Evolutionary conservation across 225 moss, liverwort and hornwort genomes (phyloP).

Genomic region (Marchantia paleacea): DNA sequence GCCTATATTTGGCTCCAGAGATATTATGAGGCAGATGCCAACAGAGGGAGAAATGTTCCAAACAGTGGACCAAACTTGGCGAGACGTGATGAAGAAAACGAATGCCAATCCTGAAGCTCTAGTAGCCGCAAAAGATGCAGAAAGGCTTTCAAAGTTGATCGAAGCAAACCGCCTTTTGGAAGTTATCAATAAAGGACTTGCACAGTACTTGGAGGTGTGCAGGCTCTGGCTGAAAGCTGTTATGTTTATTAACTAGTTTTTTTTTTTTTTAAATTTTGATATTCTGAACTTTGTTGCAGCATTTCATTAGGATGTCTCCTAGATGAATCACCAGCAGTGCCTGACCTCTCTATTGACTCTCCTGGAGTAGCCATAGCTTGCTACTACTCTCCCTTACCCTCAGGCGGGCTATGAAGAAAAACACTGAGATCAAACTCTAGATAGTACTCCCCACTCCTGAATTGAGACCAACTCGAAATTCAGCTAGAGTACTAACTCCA

Average conservation of each 20-base stretch:
- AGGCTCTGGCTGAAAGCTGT: neutral
- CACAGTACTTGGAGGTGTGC: conserved; percentile 77
- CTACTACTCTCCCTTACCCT: too few species aligned
- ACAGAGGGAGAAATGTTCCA: conserved; percentile 83
- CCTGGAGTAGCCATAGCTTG: too few species aligned
- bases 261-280: too few species aligned
- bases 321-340: too few species aligned
- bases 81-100: conserved; percentile 88
- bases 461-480: too few species aligned
- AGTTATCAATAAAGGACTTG: conserved; percentile 81
- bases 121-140: conserved; percentile 60
- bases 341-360: too few species aligned
- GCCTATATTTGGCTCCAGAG: conserved; percentile 83
- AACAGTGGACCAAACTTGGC: conserved; percentile 89
- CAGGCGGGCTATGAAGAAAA: too few species aligned
- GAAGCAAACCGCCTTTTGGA: conserved; percentile 85
- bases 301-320: too few species aligned
- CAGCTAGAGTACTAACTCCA: too few species aligned
- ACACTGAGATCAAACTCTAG: too few species aligned
- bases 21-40: conserved; percentile 95
- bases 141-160: conserved; percentile 56
- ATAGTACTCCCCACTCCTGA: too few species aligned
- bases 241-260: neutral
- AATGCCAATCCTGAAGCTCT: conserved; percentile 61
- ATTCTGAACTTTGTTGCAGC: too few species aligned